Percentiles rank a stretch among this genome's conserved stretches.
Evolutionary conservation across 306 rosid species (phyloP).

Genomic region (Lathyrus oleraceus): DNA sequence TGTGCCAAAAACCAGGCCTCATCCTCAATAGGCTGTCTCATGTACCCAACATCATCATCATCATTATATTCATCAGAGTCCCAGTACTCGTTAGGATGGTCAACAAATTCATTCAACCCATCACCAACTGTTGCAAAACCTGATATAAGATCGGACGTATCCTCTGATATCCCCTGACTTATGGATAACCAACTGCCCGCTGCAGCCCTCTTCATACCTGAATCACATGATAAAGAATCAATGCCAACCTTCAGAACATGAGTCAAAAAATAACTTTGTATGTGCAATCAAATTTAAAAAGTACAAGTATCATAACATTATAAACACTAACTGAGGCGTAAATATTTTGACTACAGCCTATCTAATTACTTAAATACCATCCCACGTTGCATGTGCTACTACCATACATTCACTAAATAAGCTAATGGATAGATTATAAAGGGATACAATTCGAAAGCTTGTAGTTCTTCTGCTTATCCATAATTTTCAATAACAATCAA

Average conservation of each 20-base stretch:
- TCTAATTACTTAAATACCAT: too few species aligned
- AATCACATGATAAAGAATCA: conserved; percentile 31
- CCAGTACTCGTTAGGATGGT: conserved; percentile 94
- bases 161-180: conserved; percentile 94
- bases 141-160: conserved; percentile 89
- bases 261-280: too few species aligned
- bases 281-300: too few species aligned
- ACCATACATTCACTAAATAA: too few species aligned
- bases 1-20: conserved; percentile 99
- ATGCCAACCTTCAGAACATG: background rate
- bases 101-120: conserved; percentile 85
- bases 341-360: too few species aligned
- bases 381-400: too few species aligned
- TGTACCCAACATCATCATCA: conserved; percentile 91
- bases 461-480: too few species aligned
- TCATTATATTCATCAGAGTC: conserved; percentile 98
- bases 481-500: too few species aligned
- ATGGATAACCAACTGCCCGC: conserved; percentile 93
- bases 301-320: too few species aligned
- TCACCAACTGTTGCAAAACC: conserved; percentile 97
- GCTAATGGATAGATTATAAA: too few species aligned
- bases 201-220: conserved; percentile 75
- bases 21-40: conserved; percentile 99
- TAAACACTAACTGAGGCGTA: too few species aligned
- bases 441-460: too few species aligned